A percentile compares a stretch with the other conserved stretches of the same genome.
phyloP scores from a whole-genome alignment of 768 basidiomycete species.

The Clitopilus passeckerianus region DNA sequence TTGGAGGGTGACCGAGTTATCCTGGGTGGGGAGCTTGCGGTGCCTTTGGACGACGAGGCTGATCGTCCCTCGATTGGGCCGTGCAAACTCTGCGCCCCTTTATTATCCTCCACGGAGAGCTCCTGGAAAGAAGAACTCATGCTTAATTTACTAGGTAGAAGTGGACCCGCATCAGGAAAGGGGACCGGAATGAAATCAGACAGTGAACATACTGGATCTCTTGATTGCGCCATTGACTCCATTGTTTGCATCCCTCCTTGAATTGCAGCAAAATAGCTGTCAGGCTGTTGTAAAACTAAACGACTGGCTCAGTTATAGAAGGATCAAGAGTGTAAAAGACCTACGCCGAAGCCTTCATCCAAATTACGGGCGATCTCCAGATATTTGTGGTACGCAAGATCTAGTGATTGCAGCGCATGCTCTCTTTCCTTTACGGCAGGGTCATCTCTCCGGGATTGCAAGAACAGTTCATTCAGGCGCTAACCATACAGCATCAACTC shows the following conservation, averaged over 20 bases:
- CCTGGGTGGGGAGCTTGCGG: neutral
- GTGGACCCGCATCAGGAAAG: neutral
- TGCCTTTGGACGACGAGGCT: neutral
- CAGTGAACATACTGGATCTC: slow-evolving; percentile 62
- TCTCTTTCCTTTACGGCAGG: slow-evolving; percentile 76
- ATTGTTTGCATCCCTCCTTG: slow-evolving; percentile 70
- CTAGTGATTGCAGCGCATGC: slow-evolving; percentile 74
- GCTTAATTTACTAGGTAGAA: slow-evolving; percentile 1
- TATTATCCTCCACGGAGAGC: neutral
- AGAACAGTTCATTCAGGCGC: slow-evolving; percentile 67
- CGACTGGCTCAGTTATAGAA: neutral
- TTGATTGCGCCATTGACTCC: slow-evolving; percentile 65
- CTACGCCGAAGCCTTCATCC: slow-evolving; percentile 82
- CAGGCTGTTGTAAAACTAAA: slow-evolving; percentile 88
- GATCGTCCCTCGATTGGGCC: neutral
- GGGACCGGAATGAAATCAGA: neutral
- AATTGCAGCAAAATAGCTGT: slow-evolving; percentile 66
- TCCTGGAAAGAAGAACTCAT: neutral
- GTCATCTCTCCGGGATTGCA: slow-evolving; percentile 76
- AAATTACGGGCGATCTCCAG: slow-evolving; percentile 80
- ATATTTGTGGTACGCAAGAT: slow-evolving; percentile 84
- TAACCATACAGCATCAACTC: slow-evolving; percentile 8
- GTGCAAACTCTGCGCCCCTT: neutral
- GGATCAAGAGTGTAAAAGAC: slow-evolving; percentile 3
- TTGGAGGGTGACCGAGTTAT: neutral